These are phyloP conservation scores for Protostelium mycophagum DNA, from an alignment of 78 protist species.

Conservation along the genomic window DNA sequence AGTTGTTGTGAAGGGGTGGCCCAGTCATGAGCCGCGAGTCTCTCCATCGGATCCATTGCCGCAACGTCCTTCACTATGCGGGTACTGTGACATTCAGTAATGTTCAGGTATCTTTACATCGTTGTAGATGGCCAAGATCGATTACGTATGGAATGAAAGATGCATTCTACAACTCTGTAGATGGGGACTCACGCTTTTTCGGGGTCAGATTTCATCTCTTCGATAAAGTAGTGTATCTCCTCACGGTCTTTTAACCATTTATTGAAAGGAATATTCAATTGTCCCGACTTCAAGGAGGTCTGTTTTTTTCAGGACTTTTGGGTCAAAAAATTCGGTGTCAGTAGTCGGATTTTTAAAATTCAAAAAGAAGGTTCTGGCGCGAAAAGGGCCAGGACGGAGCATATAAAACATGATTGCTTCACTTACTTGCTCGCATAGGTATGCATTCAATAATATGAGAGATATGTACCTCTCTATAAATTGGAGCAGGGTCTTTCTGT, in stretches of 20 bases:
- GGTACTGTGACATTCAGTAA: neutral
- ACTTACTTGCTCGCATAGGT: neutral
- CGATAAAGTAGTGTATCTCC: neutral
- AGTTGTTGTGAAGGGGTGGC: neutral
- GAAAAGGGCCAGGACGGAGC: no score
- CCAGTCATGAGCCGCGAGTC: neutral
- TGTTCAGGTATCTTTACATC: no score
- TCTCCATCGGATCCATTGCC: neutral
- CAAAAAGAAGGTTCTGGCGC: no score
- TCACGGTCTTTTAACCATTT: neutral
- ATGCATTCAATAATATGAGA: neutral
- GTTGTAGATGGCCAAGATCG: no score
- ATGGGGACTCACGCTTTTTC: neutral
- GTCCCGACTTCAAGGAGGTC: no score
- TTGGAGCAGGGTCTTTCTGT: neutral
- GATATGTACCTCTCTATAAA: neutral
- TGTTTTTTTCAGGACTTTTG: no score
- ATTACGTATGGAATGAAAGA: no score
- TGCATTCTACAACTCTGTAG: no score
- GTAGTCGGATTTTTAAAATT: no score
- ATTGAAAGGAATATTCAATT: no score
- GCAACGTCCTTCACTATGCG: neutral
- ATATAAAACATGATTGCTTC: no score
- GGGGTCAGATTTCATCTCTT: neutral
- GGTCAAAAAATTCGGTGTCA: no score